These are phyloP conservation scores for Pelargonium myrrhifolium DNA, from an alignment of 441 rosid species.

Conservation along the genomic window DNA sequence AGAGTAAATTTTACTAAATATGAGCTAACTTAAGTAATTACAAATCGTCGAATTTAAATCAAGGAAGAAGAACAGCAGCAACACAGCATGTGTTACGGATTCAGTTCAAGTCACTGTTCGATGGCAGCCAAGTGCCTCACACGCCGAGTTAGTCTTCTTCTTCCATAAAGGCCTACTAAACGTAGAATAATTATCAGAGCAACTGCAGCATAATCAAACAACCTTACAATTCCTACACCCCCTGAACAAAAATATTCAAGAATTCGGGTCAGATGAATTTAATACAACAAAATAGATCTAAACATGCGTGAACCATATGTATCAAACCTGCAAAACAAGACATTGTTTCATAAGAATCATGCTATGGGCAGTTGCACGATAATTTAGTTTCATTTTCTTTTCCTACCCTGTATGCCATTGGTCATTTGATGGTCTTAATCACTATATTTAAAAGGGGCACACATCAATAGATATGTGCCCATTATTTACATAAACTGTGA, in stretches of 20 bases:
- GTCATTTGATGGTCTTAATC: not conserved
- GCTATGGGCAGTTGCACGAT: not conserved
- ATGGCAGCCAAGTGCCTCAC: slow-evolving; percentile 48
- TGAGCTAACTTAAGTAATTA: not conserved
- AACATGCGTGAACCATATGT: not conserved
- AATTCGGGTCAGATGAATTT: slow-evolving; percentile 8
- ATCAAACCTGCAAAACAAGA: not conserved
- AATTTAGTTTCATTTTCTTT: too few species aligned
- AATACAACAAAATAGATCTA: not conserved
- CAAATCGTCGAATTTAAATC: not conserved
- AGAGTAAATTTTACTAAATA: too few species aligned
- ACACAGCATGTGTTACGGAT: not conserved
- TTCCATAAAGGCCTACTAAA: slow-evolving; percentile 44
- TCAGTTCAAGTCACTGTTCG: not conserved
- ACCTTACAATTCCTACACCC: slow-evolving; percentile 39
- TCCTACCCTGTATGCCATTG: not conserved
- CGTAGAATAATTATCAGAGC: slow-evolving; percentile 49
- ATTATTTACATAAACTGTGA: not conserved
- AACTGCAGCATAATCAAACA: slow-evolving; percentile 56
- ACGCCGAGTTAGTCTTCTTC: slow-evolving; percentile 49
- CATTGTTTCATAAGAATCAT: not conserved
- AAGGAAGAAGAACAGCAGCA: not conserved
- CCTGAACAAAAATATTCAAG: slow-evolving; percentile 31
- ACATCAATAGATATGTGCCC: not conserved
- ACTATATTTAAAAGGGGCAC: not conserved